Percentiles rank a stretch among this genome's conserved stretches.
These are phyloP conservation scores for Postia placenta DNA, from an alignment of 768 basidiomycete species.

Conservation along the genomic window DNA sequence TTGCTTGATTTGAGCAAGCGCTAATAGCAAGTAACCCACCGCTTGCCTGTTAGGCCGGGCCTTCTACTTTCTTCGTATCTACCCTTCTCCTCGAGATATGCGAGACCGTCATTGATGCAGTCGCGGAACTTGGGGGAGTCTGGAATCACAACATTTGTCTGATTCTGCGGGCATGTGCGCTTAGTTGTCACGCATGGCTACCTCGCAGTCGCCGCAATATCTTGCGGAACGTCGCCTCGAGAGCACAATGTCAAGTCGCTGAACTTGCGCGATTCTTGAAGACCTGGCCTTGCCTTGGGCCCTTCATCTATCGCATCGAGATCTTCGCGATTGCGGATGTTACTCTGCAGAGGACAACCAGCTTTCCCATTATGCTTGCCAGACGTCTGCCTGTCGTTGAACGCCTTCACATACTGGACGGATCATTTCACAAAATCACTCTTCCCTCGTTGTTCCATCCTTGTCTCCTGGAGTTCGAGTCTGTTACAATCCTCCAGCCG, in stretches of 20 bases:
- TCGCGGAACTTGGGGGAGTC: conserved; percentile 29
- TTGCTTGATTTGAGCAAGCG: not conserved
- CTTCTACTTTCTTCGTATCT: conserved; percentile 60
- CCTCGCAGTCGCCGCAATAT: not conserved
- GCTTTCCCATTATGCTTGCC: not conserved
- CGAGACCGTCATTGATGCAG: conserved; percentile 93
- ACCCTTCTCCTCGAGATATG: conserved; percentile 79
- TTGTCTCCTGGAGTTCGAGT: no score
- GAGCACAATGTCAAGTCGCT: not conserved
- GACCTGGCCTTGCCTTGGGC: not conserved
- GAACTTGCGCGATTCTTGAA: not conserved
- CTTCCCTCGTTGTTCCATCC: no score
- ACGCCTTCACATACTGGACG: not conserved
- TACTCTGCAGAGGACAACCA: not conserved
- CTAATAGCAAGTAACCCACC: not conserved
- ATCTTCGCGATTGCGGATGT: not conserved
- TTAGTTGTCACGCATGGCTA: not conserved
- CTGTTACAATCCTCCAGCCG: no score
- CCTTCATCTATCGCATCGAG: not conserved
- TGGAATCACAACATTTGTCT: not conserved
- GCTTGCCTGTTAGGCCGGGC: conserved; percentile 40
- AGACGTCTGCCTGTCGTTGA: not conserved
- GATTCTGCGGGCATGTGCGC: not conserved
- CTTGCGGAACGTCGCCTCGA: not conserved
- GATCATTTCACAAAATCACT: no score